Evolutionary conservation across 805 yeast genomes (phyloP).

Genomic region (Candida ortonii): DNA sequence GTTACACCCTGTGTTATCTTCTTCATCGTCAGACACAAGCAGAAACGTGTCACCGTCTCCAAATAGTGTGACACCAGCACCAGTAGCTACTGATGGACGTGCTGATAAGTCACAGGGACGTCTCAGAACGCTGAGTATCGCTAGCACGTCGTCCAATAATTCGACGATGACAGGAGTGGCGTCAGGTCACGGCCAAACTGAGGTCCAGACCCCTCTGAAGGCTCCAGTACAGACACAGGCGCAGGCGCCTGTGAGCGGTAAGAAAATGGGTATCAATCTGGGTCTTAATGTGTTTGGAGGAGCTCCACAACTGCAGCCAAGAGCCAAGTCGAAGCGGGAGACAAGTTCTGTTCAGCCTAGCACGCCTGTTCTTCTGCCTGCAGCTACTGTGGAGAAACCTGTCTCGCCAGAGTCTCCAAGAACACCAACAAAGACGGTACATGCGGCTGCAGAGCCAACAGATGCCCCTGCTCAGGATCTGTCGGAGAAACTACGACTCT

Average conservation of each 20-base stretch:
- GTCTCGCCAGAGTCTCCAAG: background rate
- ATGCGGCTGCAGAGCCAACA: constrained; percentile 1
- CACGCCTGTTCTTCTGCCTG: constrained; percentile 4
- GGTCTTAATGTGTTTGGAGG: constrained; percentile 31
- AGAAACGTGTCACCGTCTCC: constrained; percentile 14
- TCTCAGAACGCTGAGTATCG: constrained; percentile 23
- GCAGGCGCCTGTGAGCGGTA: constrained; percentile 8
- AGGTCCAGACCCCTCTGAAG: no score
- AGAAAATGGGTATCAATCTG: constrained; percentile 30
- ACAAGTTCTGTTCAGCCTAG: background rate
- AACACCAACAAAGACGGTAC: constrained; percentile 1
- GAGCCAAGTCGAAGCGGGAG: constrained; percentile 1
- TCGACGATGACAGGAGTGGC: constrained; percentile 5
- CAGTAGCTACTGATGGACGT: constrained; percentile 8
- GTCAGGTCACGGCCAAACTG: no score
- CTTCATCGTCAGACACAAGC: constrained; percentile 21
- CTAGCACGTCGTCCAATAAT: constrained; percentile 14
- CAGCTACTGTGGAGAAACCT: background rate
- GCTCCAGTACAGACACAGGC: constrained; percentile 12
- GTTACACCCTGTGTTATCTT: constrained; percentile 25
- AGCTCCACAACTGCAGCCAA: constrained; percentile 1
- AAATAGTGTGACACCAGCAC: constrained; percentile 2
- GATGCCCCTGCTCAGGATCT: constrained; percentile 32
- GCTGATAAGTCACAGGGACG: constrained; percentile 20
- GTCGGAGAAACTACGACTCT: constrained; percentile 52